Conservation (phyloP, 768 basidiomycete species). For the Russula earlei region DNA sequence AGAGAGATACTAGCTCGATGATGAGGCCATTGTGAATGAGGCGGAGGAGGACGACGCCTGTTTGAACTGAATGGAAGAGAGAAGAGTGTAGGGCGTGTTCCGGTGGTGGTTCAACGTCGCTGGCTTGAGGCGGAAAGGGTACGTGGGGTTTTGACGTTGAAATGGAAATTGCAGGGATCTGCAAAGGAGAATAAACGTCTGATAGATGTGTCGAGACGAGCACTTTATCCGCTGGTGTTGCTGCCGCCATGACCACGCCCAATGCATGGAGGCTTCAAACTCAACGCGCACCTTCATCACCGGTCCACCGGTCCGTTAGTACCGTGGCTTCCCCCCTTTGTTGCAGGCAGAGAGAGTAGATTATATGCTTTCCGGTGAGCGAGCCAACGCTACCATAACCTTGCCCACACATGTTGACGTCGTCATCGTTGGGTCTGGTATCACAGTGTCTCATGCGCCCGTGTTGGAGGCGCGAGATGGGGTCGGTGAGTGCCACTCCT, state of each 20-base stretch:
- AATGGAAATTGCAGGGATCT: slow-evolving; percentile 42
- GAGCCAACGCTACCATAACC: slow-evolving; percentile 44
- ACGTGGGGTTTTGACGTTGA: slow-evolving; percentile 50
- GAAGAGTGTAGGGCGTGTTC: slow-evolving; percentile 70
- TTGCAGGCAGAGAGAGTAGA: slow-evolving; percentile 30
- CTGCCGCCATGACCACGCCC: not conserved
- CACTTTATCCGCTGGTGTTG: slow-evolving; percentile 10
- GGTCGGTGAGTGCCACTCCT: slow-evolving; percentile 39
- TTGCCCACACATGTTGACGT: slow-evolving; percentile 50
- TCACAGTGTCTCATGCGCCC: slow-evolving; percentile 59
- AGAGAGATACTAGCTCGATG: slow-evolving; percentile 68
- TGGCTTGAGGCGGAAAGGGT: slow-evolving; percentile 37
- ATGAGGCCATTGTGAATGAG: slow-evolving; percentile 66
- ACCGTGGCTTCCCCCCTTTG: too few species aligned
- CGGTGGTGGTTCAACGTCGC: slow-evolving; percentile 36
- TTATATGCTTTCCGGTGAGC: slow-evolving; percentile 37
- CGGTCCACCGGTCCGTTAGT: too few species aligned
- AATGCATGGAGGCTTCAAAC: too few species aligned
- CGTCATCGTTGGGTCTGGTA: slow-evolving; percentile 69
- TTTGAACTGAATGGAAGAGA: slow-evolving; percentile 43
- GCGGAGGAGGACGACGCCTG: slow-evolving; percentile 63
- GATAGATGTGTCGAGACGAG: slow-evolving; percentile 46
- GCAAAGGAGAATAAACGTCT: slow-evolving; percentile 45
- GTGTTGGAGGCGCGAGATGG: slow-evolving; percentile 74
- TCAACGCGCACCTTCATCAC: too few species aligned